Evolutionary conservation across 2,329 filamentous ascomycete species (phyloP).

Genomic region (Diplodia intermedia): DNA sequence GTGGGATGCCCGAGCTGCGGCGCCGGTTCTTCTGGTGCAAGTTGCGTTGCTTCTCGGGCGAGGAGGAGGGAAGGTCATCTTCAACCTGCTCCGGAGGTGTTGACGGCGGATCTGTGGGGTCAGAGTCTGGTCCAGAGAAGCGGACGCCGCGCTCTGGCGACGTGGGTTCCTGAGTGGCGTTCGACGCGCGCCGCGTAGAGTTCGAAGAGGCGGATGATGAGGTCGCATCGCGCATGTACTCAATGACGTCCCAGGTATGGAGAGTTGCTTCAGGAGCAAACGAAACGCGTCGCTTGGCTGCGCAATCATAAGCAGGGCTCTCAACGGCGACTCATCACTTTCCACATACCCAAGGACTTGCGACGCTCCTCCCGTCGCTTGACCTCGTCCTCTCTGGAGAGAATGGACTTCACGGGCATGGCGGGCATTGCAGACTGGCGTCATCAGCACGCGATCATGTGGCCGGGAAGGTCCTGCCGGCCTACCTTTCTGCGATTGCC

Average conservation of each 20-base stretch:
- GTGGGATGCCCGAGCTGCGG: conserved; percentile 71
- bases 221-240: conserved; percentile 86
- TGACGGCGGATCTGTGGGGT: conserved; percentile 65
- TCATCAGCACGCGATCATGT: conserved; percentile 35
- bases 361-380: conserved; percentile 82
- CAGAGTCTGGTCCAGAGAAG: conserved; percentile 48
- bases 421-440: conserved; percentile 55
- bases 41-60: conserved; percentile 70
- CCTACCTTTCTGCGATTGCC: conserved; percentile 81
- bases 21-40: conserved; percentile 66
- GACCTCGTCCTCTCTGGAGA: conserved; percentile 65
- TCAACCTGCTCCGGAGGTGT: conserved; percentile 67
- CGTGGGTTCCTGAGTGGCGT: conserved; percentile 52
- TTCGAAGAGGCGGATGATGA: conserved; percentile 75
- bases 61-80: conserved; percentile 63
- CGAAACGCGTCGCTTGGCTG: conserved; percentile 87
- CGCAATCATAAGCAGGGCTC: conserved; percentile 28
- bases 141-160: conserved; percentile 37
- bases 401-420: conserved; percentile 59
- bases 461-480: not conserved
- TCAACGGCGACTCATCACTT: not conserved
- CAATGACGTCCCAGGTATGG: conserved; percentile 95
- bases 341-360: conserved; percentile 75
- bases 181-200: conserved; percentile 75
- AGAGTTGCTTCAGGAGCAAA: conserved; percentile 97